These are phyloP conservation scores for Xylaria acuta DNA, from an alignment of 495 filamentous ascomycete genomes.

Conservation along the genomic window DNA sequence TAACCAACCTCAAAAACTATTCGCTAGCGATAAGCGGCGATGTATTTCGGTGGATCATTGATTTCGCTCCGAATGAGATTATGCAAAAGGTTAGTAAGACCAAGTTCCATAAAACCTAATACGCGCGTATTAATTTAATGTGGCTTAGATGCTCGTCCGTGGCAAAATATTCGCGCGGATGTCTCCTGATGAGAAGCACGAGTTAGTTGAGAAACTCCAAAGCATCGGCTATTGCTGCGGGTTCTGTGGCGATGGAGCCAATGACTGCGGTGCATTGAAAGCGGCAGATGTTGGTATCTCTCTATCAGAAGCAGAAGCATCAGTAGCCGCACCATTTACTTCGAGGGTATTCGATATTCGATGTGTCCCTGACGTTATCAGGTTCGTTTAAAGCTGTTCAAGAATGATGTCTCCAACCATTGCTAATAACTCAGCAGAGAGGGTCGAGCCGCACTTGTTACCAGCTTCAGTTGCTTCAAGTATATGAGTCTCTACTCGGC, in stretches of 20 bases:
- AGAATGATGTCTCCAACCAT: not conserved
- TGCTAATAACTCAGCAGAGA: conserved; percentile 60
- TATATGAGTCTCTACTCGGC: conserved; percentile 99
- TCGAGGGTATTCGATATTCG: conserved; percentile 95
- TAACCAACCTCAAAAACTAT: conserved; percentile 78
- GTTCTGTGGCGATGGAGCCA: conserved; percentile 98
- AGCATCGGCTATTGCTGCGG: conserved; percentile 94
- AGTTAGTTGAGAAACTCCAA: conserved; percentile 95
- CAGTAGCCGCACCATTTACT: conserved; percentile 96
- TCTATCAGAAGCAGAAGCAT: conserved; percentile 95
- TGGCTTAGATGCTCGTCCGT: conserved; percentile 76
- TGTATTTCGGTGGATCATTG: conserved; percentile 94
- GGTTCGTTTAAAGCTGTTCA: conserved; percentile 45
- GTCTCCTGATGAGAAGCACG: conserved; percentile 99
- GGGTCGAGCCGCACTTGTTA: conserved; percentile 91
- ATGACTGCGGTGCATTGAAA: conserved; percentile 97
- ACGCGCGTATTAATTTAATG: conserved; percentile 29
- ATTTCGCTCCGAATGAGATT: conserved; percentile 80
- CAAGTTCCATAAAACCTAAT: not conserved
- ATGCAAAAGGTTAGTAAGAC: conserved; percentile 65
- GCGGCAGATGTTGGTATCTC: conserved; percentile 99
- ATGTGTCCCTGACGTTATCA: conserved; percentile 92
- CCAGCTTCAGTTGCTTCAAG: conserved; percentile 99
- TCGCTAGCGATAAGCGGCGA: conserved; percentile 90
- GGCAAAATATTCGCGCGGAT: conserved; percentile 97